Evolutionary conservation across 257 asterid genomes (phyloP).

Genomic region (Forsythia suspensa): DNA sequence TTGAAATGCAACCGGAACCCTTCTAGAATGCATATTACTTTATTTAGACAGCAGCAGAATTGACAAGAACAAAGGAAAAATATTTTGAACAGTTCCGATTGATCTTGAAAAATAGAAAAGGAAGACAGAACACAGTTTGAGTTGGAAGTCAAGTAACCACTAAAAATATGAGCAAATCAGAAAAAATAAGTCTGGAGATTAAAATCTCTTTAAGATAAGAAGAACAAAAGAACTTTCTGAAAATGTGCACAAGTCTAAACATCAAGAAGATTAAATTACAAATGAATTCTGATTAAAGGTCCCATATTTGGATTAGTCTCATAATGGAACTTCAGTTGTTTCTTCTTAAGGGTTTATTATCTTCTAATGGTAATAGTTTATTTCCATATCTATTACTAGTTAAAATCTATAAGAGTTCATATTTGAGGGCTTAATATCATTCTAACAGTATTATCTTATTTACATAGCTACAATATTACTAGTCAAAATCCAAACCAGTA

Average conservation of each 20-base stretch:
- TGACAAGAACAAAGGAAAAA: slow-evolving; percentile 9
- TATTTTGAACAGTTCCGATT: background rate
- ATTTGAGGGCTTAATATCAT: background rate
- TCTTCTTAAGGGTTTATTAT: background rate
- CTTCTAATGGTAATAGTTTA: slow-evolving; percentile 8
- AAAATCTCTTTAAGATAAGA: background rate
- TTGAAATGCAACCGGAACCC: background rate
- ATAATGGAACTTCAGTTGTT: slow-evolving; percentile 4
- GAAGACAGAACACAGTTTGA: background rate
- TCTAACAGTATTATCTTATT: background rate
- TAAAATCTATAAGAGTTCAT: background rate
- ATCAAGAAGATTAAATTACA: slow-evolving; percentile 1
- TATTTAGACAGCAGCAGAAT: slow-evolving; percentile 10
- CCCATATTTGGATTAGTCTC: slow-evolving; percentile 2
- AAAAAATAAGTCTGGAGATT: background rate
- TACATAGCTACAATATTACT: slow-evolving; percentile 15
- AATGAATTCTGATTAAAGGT: slow-evolving; percentile 1
- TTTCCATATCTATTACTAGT: background rate
- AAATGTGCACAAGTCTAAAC: background rate
- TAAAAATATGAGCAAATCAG: slow-evolving; percentile 1
- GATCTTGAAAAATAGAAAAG: background rate
- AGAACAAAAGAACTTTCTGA: background rate
- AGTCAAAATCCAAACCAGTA: background rate
- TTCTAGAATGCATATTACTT: background rate
- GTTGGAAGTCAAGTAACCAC: slow-evolving; percentile 6